phyloP scores from a whole-genome alignment of 1,284 basidiomycete genomes.

The Sporisorium iseilematis-ciliati region DNA sequence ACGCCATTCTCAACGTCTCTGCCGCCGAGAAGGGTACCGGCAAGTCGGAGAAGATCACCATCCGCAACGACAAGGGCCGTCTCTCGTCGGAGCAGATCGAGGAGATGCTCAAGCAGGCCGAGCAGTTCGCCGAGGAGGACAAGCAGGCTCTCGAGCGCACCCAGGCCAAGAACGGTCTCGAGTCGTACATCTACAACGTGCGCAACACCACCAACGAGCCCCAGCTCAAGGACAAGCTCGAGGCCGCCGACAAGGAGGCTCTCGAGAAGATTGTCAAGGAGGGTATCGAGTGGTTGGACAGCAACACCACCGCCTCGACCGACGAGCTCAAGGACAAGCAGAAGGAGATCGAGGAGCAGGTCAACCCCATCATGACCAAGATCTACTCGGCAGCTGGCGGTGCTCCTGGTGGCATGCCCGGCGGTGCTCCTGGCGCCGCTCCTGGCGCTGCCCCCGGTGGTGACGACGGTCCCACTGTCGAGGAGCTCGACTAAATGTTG shows the following conservation, averaged over 20 bases:
- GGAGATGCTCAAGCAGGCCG: constrained; percentile 78
- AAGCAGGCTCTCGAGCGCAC: constrained; percentile 77
- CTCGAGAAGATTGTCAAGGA: constrained; percentile 87
- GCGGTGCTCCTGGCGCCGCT: constrained; percentile 69
- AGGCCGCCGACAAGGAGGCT: constrained; percentile 86
- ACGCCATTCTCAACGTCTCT: constrained; percentile 96
- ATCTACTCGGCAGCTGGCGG: constrained; percentile 79
- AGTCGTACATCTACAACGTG: constrained; percentile 96
- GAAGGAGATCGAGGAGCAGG: constrained; percentile 91
- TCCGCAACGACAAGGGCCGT: constrained; percentile 98
- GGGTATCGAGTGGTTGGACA: constrained; percentile 88
- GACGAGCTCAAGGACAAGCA: constrained; percentile 96
- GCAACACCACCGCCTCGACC: constrained; percentile 88
- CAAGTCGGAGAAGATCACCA: constrained; percentile 91
- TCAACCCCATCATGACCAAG: constrained; percentile 95
- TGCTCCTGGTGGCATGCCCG: constrained; percentile 74
- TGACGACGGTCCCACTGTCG: constrained; percentile 86
- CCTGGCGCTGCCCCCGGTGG: constrained; percentile 60
- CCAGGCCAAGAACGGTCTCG: constrained; percentile 81
- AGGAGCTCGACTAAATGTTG: constrained; percentile 78
- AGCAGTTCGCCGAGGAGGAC: constrained; percentile 82
- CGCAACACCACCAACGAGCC: constrained; percentile 77
- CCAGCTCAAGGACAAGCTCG: constrained; percentile 79
- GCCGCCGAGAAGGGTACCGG: constrained; percentile 98
- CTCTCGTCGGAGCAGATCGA: constrained; percentile 98